Conservation (phyloP, 148 eudicot genomes). For the Camellia granthamiana region DNA sequence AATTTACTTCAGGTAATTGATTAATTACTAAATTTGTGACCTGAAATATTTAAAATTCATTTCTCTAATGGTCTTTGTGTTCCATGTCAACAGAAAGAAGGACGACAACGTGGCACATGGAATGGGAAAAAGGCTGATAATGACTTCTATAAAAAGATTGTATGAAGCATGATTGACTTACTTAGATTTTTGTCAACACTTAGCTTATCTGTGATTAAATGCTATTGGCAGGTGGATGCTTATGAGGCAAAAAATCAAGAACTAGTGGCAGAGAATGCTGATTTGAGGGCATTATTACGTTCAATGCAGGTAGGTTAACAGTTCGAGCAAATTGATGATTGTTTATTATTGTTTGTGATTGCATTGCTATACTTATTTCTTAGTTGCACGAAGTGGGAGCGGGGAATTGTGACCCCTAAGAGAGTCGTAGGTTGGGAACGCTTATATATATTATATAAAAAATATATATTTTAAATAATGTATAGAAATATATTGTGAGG, state of each 20-base stretch:
- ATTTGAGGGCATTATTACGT: conserved; percentile 86
- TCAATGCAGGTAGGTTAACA: conserved; percentile 70
- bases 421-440: too few species aligned
- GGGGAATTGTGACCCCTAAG: too few species aligned
- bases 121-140: conserved; percentile 96
- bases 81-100: conserved; percentile 78
- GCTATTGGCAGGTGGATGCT: conserved; percentile 75
- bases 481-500: too few species aligned
- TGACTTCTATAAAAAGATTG: conserved; percentile 94
- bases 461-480: too few species aligned
- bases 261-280: conserved; percentile 85
- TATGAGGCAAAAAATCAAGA: conserved; percentile 98
- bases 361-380: too few species aligned
- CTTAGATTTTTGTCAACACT: conserved; percentile 10
- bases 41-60: background rate
- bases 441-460: too few species aligned
- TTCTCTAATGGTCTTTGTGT: conserved; percentile 16
- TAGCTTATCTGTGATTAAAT: conserved; percentile 9
- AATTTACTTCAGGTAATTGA: conserved; percentile 81
- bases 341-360: background rate
- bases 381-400: too few species aligned
- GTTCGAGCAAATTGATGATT: background rate
- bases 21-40: conserved; percentile 6
- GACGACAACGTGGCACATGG: conserved; percentile 99
- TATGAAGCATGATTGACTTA: conserved; percentile 34